A percentile compares a stretch with the other conserved stretches of the same genome.
phyloP scores from a whole-genome alignment of 805 yeast genomes.

The Kodamaea jinghongensis region DNA sequence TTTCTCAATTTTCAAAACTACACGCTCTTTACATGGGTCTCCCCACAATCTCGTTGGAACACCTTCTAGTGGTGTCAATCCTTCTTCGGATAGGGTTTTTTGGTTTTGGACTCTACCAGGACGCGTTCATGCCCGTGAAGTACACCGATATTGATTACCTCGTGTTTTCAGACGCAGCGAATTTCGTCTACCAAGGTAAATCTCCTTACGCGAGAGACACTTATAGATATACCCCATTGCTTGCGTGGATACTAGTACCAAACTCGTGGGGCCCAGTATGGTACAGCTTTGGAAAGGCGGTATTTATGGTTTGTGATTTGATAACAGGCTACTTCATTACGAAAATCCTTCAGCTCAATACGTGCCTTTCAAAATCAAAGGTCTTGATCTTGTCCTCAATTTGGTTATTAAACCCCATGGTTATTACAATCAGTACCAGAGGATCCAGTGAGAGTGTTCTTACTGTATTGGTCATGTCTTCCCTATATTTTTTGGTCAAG shows the following conservation, averaged over 20 bases:
- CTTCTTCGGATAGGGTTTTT: constrained; percentile 60
- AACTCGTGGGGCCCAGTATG: constrained; percentile 45
- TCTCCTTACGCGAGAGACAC: constrained; percentile 88
- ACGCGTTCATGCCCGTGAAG: constrained; percentile 68
- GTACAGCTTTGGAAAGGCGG: constrained; percentile 68
- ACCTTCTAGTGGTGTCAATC: constrained; percentile 14
- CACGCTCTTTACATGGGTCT: not conserved
- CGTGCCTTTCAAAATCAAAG: constrained; percentile 14
- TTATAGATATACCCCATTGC: constrained; percentile 87
- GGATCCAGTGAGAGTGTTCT: constrained; percentile 92
- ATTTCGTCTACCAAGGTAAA: constrained; percentile 52
- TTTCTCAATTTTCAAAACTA: not conserved
- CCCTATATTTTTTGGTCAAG: constrained; percentile 48
- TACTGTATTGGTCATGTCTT: constrained; percentile 68
- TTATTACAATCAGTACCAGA: constrained; percentile 83
- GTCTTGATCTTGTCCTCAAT: constrained; percentile 50
- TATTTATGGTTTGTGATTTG: constrained; percentile 77
- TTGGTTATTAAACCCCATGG: constrained; percentile 96
- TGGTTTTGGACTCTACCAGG: constrained; percentile 83
- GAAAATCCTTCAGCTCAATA: constrained; percentile 31
- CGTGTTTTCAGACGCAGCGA: constrained; percentile 92
- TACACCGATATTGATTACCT: constrained; percentile 94
- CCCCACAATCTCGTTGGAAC: constrained; percentile 6
- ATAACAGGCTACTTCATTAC: constrained; percentile 65
- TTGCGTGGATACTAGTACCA: constrained; percentile 81